These are phyloP conservation scores for Taxawa tesnikishii DNA, from an alignment of 2,329 filamentous ascomycete species.

Conservation along the genomic window DNA sequence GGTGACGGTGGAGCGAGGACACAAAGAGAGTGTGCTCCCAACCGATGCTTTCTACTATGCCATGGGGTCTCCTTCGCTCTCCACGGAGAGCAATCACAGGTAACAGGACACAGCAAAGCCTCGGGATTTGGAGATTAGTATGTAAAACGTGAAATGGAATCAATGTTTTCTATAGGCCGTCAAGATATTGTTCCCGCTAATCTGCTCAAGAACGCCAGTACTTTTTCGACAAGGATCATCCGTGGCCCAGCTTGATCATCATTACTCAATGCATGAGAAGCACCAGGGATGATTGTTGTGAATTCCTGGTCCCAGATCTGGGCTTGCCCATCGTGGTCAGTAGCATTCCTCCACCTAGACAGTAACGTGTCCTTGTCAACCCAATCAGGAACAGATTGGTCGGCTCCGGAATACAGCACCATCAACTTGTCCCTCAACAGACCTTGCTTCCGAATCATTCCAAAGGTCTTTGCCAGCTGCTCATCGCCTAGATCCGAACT, in stretches of 20 bases:
- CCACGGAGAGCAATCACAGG: no score
- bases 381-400: constrained; percentile 31
- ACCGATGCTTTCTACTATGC: neutral
- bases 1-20: neutral
- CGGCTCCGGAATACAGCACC: constrained; percentile 32
- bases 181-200: neutral
- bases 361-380: constrained; percentile 33
- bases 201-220: constrained; percentile 9
- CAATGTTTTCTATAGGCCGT: neutral
- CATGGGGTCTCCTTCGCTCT: neutral
- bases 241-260: constrained; percentile 32
- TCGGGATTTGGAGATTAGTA: no score
- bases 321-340: constrained; percentile 20
- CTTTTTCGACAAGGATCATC: constrained; percentile 11
- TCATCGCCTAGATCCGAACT: constrained; percentile 15
- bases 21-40: neutral
- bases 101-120: no score
- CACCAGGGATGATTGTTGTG: constrained; percentile 36
- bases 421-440: constrained; percentile 18
- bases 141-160: no score
- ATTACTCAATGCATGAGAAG: constrained; percentile 36
- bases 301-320: constrained; percentile 33
- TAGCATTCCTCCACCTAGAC: constrained; percentile 28
- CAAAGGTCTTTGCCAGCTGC: constrained; percentile 19
- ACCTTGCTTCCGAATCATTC: constrained; percentile 21